Percentiles rank a stretch among this genome's conserved stretches.
phyloP scores from a whole-genome alignment of 371 early-diverging fungal species.

The Dichotomocladium elegans region DNA sequence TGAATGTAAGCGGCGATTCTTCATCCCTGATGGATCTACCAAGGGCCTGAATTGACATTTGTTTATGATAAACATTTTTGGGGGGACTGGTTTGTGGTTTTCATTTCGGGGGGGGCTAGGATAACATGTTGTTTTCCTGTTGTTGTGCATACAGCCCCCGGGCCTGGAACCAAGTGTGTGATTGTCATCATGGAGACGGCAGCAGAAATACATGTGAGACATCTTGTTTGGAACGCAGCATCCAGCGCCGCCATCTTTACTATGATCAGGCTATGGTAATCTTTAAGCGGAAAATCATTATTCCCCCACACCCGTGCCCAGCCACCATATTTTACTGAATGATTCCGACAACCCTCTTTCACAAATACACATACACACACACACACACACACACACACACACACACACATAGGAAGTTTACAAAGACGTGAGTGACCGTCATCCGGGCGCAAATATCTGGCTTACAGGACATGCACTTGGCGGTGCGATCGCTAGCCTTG shows the following conservation, averaged over 20 bases:
- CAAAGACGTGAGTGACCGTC: constrained; percentile 52
- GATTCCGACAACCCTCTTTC: not conserved
- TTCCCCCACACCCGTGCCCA: too few species aligned
- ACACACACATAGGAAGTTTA: constrained; percentile 24
- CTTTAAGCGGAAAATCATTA: not conserved
- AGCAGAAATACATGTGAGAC: constrained; percentile 57
- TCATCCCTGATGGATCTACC: too few species aligned
- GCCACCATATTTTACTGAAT: too few species aligned
- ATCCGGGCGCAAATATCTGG: constrained; percentile 75
- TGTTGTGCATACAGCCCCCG: constrained; percentile 85
- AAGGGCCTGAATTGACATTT: too few species aligned
- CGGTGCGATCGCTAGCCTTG: constrained; percentile 76
- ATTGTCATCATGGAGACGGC: too few species aligned
- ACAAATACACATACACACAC: not conserved
- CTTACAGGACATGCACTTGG: constrained; percentile 94
- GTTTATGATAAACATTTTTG: not conserved
- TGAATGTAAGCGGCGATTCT: constrained; percentile 52
- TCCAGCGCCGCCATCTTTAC: constrained; percentile 67
- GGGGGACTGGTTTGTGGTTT: too few species aligned
- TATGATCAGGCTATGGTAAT: constrained; percentile 77
- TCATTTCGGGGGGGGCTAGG: constrained; percentile 36
- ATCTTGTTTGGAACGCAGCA: constrained; percentile 57
- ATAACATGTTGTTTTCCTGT: constrained; percentile 94
- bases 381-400: not conserved
- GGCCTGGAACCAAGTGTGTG: too few species aligned